Base-by-base conservation (phyloP, 352 stramenopile species). In the Phytophthora colocasiae region DNA sequence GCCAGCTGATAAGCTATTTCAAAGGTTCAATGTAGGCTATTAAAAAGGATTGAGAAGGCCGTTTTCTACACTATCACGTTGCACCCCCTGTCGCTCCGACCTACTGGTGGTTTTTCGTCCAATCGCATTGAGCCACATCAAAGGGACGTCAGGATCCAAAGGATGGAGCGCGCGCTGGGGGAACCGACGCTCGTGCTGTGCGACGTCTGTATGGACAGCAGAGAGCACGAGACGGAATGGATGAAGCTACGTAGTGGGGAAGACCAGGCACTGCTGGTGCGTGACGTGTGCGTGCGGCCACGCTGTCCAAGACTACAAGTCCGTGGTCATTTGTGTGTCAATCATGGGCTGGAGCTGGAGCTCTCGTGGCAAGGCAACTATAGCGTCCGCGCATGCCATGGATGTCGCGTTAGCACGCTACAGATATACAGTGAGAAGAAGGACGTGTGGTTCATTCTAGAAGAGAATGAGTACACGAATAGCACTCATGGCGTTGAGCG, bases 391-490 rank as follows among this genome's bases (percentile, higher is more conserved):
- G 58, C 64, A 7, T 91, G 84, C 52, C 61, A 73, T n/a, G 73
- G 78, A n/a, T 92, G 84, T 46, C 63, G 74, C 15, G 43, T 74
- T 7, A 83, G 72, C 40, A 70, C 78, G 9, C 51, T 90, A 26
- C 54, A 85, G 61, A 55, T 90, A 10, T 88, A 79, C 65, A 49
- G 38, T 2, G 58, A 85, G 10, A 64, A 84, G 29, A 50, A 64
- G 9, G 77, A 89, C 4, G 75, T 91, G 31, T 92, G 81, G 84
- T 90, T 85, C 54, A 83, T 92, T 24, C 65, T 89, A 2, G 15
- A 53, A 11, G 43, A 47, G n/a, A 76, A 60, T 24, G 70, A 80
- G 4, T 56, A 63, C 26, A 61, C 39, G 8, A 26, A 4, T 3
- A 15, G n/a, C 1, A 47, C 66, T 22, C 69, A 47, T 48, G 80